Evolutionary conservation across 257 asterid genomes (phyloP).

Genomic region (Solanum sparsipilum): DNA sequence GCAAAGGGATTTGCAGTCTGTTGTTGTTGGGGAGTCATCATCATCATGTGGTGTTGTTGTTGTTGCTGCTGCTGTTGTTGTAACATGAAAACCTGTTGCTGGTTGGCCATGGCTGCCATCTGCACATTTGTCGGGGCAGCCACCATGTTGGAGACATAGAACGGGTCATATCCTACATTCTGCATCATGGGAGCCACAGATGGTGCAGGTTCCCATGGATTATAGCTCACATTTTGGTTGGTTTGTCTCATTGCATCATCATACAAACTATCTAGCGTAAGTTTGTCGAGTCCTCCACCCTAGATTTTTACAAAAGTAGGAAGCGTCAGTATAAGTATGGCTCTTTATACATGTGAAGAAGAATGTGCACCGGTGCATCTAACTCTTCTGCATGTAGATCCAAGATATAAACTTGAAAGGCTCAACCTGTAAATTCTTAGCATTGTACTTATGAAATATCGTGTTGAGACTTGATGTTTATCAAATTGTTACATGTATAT

Average conservation of each 20-base stretch:
- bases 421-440: background rate
- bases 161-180: constrained; percentile 49
- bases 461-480: background rate
- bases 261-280: constrained; percentile 84
- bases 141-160: constrained; percentile 49
- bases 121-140: constrained; percentile 66
- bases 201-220: constrained; percentile 79
- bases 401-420: background rate
- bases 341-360: background rate
- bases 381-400: background rate
- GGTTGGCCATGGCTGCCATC: constrained; percentile 64
- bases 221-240: constrained; percentile 66
- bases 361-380: background rate
- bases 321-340: background rate
- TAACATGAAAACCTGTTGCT: constrained; percentile 44
- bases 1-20: constrained; percentile 24
- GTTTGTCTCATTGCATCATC: constrained; percentile 86
- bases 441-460: background rate
- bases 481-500: background rate
- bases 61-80: constrained; percentile 42
- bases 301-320: constrained; percentile 9
- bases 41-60: constrained; percentile 23
- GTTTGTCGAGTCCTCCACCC: constrained; percentile 91
- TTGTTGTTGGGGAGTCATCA: constrained; percentile 20
- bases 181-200: constrained; percentile 30